Evolutionary conservation across 2,329 filamentous ascomycete species (phyloP), one percentile per base, ranked within the genome.

Genomic region (Dactylellina drechsleri): DNA sequence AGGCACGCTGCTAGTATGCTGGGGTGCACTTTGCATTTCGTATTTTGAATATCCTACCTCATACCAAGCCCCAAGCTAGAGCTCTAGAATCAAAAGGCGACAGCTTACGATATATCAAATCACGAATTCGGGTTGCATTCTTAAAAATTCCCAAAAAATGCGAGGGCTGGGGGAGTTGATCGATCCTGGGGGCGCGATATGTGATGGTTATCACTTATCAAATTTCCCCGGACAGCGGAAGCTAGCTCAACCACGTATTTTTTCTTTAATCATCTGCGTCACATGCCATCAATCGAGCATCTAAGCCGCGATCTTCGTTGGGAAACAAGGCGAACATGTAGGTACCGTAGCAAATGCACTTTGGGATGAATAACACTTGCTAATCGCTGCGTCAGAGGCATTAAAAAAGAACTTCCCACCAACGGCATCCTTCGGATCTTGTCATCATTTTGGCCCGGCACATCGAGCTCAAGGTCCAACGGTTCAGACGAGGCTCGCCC

Each of bases 341-440:
- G 50, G 43, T 52, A 58, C 26, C 52, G 40, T 40, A 61, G 23
- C 47, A 36, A 23, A 64, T 74, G 70, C 70, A 45, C 61, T 66
- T 66, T 74, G 62, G 70, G 56, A 62, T 59, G 70, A 74, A 62
- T 61, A 66, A 66, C 12, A 47, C 13, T 36, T 15, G 43, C 15
- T 16, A 52, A 53, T 40, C 31, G 18, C 23, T 50, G 49, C 28
- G 50, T 18, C 23, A 47, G 54, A 59, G 64, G 58, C 62, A 59
- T 67, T 50, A 64, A 74, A 7, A 36, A 10, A 36, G 23, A 23
- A 23, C 23, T 8, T 31, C 47, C 12, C n/a, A 59, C n/a, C 56
- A 47, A 74, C 70, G 70, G 70, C 70, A 74, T 47, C 64, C 70
- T 66, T 74, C 70, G 70, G 70, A 74, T 74, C 70, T 74, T 67